These are phyloP conservation scores for Olyra latifolia DNA, from an alignment of 176 grass and related monocot species.

Conservation along the genomic window DNA sequence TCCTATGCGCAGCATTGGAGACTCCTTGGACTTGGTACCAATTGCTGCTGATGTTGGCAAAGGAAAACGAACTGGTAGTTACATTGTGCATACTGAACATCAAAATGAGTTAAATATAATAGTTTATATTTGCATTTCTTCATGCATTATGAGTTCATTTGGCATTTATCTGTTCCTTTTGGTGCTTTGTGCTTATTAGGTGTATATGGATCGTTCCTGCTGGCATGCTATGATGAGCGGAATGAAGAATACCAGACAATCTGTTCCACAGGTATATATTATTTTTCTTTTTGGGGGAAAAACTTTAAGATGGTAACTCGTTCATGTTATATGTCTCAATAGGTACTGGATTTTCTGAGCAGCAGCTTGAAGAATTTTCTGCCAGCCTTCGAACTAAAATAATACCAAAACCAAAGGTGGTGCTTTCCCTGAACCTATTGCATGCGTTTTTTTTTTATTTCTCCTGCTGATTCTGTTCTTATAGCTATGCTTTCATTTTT, in stretches of 20 bases:
- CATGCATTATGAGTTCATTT: neutral
- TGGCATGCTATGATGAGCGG: conserved; percentile 93
- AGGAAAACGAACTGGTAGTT: conserved; percentile 84
- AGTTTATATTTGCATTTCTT: neutral
- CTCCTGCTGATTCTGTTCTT: neutral
- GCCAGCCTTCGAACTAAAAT: conserved; percentile 87
- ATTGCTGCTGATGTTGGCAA: conserved; percentile 90
- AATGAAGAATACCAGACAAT: conserved; percentile 99
- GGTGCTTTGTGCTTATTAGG: conserved; percentile 52
- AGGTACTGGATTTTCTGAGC: conserved; percentile 99
- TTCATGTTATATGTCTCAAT: conserved; percentile 27
- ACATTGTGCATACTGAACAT: conserved; percentile 10
- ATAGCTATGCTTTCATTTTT: conserved; percentile 31
- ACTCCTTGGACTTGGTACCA: conserved; percentile 91
- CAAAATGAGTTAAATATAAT: conserved; percentile 16
- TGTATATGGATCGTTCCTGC: conserved; percentile 93
- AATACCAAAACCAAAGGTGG: conserved; percentile 89
- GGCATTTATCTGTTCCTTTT: conserved; percentile 24
- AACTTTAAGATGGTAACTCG: neutral
- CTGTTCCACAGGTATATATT: conserved; percentile 86
- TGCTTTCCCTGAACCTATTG: conserved; percentile 25
- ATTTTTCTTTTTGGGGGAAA: neutral
- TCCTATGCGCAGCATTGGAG: conserved; percentile 70
- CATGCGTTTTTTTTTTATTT: conserved; percentile 19
- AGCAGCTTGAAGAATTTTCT: conserved; percentile 89